Evolutionary conservation across 2,329 filamentous ascomycete species (phyloP).

Genomic region (Nemania sp.): DNA sequence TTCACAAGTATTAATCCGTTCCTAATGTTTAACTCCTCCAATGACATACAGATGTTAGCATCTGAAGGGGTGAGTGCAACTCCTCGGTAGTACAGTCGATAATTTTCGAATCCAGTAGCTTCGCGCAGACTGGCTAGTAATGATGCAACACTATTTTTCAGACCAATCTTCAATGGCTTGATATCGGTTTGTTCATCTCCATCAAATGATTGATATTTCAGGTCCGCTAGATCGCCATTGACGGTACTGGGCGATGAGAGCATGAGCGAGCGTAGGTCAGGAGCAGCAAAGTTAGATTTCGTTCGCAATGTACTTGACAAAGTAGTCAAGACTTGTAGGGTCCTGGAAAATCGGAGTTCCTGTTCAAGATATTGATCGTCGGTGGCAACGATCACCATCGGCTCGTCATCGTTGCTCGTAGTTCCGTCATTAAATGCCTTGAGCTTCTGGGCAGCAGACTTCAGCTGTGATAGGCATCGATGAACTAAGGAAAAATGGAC

Average conservation of each 20-base stretch:
- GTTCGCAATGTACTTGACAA: constrained; percentile 68
- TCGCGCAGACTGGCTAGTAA: constrained; percentile 68
- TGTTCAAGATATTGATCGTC: constrained; percentile 56
- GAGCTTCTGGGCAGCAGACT: constrained; percentile 62
- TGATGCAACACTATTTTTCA: constrained; percentile 70
- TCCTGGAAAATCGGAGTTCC: constrained; percentile 68
- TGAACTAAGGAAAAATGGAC: constrained; percentile 72
- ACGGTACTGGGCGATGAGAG: constrained; percentile 54
- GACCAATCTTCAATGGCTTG: constrained; percentile 65
- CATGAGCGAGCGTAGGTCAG: constrained; percentile 59
- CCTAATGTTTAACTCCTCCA: constrained; percentile 69
- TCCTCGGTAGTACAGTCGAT: constrained; percentile 72
- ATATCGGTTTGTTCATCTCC: constrained; percentile 62
- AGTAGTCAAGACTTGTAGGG: constrained; percentile 67
- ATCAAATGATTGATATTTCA: constrained; percentile 77
- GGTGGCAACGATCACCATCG: constrained; percentile 55
- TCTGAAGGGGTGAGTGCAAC: constrained; percentile 65
- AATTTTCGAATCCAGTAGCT: constrained; percentile 75
- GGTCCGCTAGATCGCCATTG: constrained; percentile 65
- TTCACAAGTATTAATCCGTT: constrained; percentile 70
- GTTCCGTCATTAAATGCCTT: constrained; percentile 51
- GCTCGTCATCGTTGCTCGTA: constrained; percentile 52
- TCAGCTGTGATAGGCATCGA: constrained; percentile 72
- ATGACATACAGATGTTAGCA: constrained; percentile 60
- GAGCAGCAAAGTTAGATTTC: constrained; percentile 61